phyloP scores from a whole-genome alignment of 2,329 filamentous ascomycete species.

The Arthroderma sp. region DNA sequence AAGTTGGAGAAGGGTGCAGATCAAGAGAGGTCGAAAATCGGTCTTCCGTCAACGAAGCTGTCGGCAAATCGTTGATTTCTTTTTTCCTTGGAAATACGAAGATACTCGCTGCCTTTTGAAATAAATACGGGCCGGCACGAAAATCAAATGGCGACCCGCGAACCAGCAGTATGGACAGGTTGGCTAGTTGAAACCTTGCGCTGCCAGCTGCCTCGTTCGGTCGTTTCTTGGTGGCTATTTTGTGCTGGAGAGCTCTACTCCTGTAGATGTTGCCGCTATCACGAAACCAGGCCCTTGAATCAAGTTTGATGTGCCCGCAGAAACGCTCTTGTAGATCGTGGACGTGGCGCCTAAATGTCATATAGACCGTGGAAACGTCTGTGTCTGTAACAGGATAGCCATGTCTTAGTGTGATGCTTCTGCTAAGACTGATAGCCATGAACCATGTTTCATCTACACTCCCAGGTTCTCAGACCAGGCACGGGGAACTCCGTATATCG shows the following conservation, averaged over 20 bases:
- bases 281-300: not conserved
- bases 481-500: not conserved
- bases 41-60: not conserved
- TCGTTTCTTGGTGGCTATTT: not conserved
- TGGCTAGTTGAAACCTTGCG: not conserved
- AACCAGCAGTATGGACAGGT: not conserved
- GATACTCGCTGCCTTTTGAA: not conserved
- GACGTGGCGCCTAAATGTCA: not conserved
- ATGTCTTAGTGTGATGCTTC: not conserved
- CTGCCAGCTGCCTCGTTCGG: not conserved
- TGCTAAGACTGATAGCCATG: slow-evolving; percentile 2
- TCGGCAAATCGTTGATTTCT: not conserved
- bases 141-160: not conserved
- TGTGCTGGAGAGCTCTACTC: not conserved
- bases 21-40: not conserved
- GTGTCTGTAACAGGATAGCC: not conserved
- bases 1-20: not conserved
- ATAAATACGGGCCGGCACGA: not conserved
- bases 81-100: not conserved
- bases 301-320: not conserved
- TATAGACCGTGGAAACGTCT: not conserved
- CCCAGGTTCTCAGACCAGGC: not conserved
- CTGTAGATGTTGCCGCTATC: not conserved
- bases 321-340: not conserved
- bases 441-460: slow-evolving; percentile 1